A percentile compares a stretch with the other conserved stretches of the same genome.
Conservation (phyloP, 768 basidiomycete species). For the Suillus lakei region DNA sequence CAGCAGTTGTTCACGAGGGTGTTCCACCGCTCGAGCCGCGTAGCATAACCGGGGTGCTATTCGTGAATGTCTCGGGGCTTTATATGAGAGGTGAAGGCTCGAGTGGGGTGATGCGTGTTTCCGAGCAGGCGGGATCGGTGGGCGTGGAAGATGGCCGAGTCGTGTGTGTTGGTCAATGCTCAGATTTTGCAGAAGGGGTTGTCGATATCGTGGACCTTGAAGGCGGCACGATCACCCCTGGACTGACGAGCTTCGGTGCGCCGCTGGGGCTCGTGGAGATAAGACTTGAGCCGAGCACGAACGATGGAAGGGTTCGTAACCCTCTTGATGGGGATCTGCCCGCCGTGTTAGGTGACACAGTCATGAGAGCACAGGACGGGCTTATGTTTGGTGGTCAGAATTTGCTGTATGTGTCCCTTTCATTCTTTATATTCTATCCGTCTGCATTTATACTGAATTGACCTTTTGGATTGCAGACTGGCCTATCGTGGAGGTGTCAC, state of each 20-base stretch:
- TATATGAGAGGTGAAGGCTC: conserved; percentile 38
- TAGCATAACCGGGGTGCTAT: conserved; percentile 49
- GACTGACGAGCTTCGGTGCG: conserved; percentile 73
- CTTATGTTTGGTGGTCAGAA: conserved; percentile 71
- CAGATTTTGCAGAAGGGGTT: conserved; percentile 18
- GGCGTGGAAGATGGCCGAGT: conserved; percentile 56
- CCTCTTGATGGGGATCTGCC: conserved; percentile 53
- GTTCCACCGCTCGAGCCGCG: conserved; percentile 68
- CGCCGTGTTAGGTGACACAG: conserved; percentile 51
- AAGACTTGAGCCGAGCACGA: conserved; percentile 65
- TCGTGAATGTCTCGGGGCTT: conserved; percentile 65
- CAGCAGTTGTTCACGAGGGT: conserved; percentile 69
- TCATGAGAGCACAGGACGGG: conserved; percentile 76
- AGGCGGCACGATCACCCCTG: conserved; percentile 74
- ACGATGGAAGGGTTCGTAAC: conserved; percentile 67
- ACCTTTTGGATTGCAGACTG: conserved; percentile 42
- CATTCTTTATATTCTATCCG: not conserved
- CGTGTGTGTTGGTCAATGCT: conserved; percentile 50
- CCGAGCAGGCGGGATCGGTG: conserved; percentile 31
- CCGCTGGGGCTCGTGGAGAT: conserved; percentile 76
- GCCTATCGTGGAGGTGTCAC: conserved; percentile 75
- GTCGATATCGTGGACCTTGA: conserved; percentile 59
- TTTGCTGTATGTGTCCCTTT: conserved; percentile 58
- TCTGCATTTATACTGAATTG: not conserved
- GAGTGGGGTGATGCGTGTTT: conserved; percentile 31